These are phyloP conservation scores for Boletus mariae DNA, from an alignment of 1,284 basidiomycete genomes.

Conservation along the genomic window DNA sequence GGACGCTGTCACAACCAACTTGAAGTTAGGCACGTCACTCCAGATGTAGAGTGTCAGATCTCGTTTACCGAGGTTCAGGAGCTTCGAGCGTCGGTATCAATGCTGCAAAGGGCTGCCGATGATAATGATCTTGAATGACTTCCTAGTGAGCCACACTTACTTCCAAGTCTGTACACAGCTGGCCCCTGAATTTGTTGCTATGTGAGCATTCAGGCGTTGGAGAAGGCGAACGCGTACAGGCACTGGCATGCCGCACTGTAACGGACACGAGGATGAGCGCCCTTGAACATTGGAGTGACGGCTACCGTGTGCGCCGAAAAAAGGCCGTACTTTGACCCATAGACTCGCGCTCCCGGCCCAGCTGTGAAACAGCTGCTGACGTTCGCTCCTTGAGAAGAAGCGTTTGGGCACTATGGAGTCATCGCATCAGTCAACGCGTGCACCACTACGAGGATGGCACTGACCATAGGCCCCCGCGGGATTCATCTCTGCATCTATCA, in stretches of 20 bases:
- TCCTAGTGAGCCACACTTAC: conserved; percentile 51
- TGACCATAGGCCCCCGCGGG: conserved; percentile 80
- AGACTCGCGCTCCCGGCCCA: conserved; percentile 95
- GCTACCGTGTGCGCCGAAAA: not conserved
- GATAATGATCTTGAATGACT: conserved; percentile 69
- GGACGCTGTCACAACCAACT: conserved; percentile 50
- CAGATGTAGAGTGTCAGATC: not conserved
- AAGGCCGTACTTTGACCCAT: conserved; percentile 74
- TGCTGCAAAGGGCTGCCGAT: conserved; percentile 63
- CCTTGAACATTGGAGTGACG: conserved; percentile 71
- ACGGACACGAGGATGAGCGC: conserved; percentile 76
- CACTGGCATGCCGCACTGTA: conserved; percentile 80
- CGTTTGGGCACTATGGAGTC: conserved; percentile 60
- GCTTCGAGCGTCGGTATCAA: conserved; percentile 74
- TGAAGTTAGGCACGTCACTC: not conserved
- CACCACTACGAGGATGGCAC: conserved; percentile 8
- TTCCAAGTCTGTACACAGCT: conserved; percentile 80
- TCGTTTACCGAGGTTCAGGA: conserved; percentile 62
- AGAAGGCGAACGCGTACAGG: conserved; percentile 46
- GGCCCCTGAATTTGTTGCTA: conserved; percentile 49
- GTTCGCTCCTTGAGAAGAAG: conserved; percentile 89
- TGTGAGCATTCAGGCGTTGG: conserved; percentile 1
- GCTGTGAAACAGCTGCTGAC: conserved; percentile 87
- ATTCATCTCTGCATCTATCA: conserved; percentile 57
- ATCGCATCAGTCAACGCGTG: not conserved